phyloP scores from a whole-genome alignment of 352 stramenopile species.

The Phytophthora kernoviae region DNA sequence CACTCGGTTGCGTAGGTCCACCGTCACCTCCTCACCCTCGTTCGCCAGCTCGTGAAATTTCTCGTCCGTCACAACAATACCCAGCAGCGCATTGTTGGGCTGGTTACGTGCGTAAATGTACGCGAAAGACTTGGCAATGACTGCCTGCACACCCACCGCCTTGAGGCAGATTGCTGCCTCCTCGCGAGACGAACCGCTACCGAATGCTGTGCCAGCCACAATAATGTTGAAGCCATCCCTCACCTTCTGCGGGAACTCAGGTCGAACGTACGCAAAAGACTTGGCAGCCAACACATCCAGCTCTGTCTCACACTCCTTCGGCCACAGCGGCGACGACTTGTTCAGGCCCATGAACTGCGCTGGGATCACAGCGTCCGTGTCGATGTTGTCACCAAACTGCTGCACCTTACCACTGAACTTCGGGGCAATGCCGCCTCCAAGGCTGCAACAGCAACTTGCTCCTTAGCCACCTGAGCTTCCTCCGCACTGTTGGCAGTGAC shows the following conservation, averaged over 20 bases:
- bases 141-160: conserved; percentile 74
- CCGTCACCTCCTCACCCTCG: conserved; percentile 69
- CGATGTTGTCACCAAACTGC: conserved; percentile 79
- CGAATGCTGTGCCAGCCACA: conserved; percentile 74
- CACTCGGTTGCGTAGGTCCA: conserved; percentile 71
- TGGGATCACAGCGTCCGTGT: conserved; percentile 83
- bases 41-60: conserved; percentile 76
- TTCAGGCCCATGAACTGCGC: conserved; percentile 86
- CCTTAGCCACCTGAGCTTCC: conserved; percentile 46
- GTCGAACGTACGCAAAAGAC: conserved; percentile 81
- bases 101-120: conserved; percentile 89
- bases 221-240: conserved; percentile 82
- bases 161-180: conserved; percentile 84
- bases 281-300: conserved; percentile 80
- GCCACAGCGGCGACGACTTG: conserved; percentile 81
- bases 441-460: conserved; percentile 60
- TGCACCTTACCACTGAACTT: conserved; percentile 75
- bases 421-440: conserved; percentile 59
- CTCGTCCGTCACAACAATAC: conserved; percentile 82
- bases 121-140: conserved; percentile 87
- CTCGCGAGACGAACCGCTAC: conserved; percentile 78
- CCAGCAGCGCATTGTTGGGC: conserved; percentile 82
- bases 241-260: conserved; percentile 78
- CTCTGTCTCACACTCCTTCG: conserved; percentile 76
- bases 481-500: conserved; percentile 29